Base-by-base conservation (phyloP, 139 green algal species). In the Asterochloris sp. region DNA sequence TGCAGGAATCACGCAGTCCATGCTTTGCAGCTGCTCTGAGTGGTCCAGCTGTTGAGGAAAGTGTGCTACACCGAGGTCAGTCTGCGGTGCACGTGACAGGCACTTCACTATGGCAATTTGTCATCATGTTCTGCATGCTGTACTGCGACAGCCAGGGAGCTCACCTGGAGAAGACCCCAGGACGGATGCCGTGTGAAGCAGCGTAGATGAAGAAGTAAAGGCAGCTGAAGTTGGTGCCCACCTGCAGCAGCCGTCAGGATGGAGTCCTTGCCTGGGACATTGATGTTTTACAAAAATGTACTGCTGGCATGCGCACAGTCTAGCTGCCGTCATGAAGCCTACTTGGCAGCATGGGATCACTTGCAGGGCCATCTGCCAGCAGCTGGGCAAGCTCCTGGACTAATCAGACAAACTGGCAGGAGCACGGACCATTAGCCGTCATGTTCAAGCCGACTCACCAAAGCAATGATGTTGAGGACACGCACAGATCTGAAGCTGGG, bases 201-300 rank as follows among this genome's bases (percentile, higher is more conserved):
- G 29, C 78, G 28, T 78, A 78, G 78, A 83, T 77, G 78, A 83
- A 77, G 68, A 83, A 83, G 68, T 83, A 83, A 4, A 83, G 78
- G 78, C 78, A 83, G 78, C 38, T 71, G 78, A 69, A 83, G 67
- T 83, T 83, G 27, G 78, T 83, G 24, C 78, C 78, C 11, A 76
- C 38, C 11, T 54, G 38, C 38, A 54, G 38, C 38, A 54, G 38
- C 38, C 4, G 38, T 6, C 38, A 76, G 71, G 66, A 8, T 54
- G 38, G 6, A 54, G 38, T 54, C 38, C 38, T 54, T 54, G 4
- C 6, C 6, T 54, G 38, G 38, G 38, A 2, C 38, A 10, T 6
- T 54, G 38, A 54, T 54, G 38, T 54, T 10, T 54, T 54, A 10
- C 4, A 6, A 6, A 6, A 2, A 54, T 54, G 38, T 54, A 54